These are phyloP conservation scores for Starmera caribaea DNA, from an alignment of 805 yeast species.

Conservation along the genomic window DNA sequence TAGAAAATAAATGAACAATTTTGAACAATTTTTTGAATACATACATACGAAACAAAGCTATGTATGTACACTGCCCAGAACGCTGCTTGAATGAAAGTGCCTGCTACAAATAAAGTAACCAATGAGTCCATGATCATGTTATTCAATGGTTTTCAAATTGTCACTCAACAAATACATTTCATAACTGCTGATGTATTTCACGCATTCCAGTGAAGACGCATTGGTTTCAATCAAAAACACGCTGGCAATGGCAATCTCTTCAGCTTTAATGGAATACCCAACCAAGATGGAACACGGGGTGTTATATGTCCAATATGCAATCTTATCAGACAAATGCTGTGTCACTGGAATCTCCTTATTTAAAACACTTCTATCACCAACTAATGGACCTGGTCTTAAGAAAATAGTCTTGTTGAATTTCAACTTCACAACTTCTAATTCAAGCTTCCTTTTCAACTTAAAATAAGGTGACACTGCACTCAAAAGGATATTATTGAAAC, in stretches of 20 bases:
- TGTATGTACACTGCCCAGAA: too few species aligned
- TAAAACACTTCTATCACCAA: conserved; percentile 13
- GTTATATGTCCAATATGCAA: conserved; percentile 9
- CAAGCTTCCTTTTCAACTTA: conserved; percentile 62
- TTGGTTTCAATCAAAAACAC: conserved; percentile 8
- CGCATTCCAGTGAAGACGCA: neutral
- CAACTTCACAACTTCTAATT: conserved; percentile 49
- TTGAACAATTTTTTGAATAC: too few species aligned
- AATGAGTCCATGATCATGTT: too few species aligned
- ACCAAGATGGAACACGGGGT: conserved; percentile 5
- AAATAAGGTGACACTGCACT: conserved; percentile 47
- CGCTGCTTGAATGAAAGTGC: too few species aligned
- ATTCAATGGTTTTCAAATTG: neutral
- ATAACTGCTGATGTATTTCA: conserved; percentile 13
- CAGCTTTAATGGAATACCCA: conserved; percentile 10
- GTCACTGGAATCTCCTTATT: conserved; percentile 2
- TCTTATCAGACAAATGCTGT: conserved; percentile 4
- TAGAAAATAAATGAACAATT: too few species aligned
- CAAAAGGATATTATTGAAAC: conserved; percentile 43
- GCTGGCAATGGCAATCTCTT: conserved; percentile 11
- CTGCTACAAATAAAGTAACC: too few species aligned
- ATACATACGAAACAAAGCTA: too few species aligned
- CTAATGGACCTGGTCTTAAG: conserved; percentile 62
- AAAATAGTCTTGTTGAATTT: conserved; percentile 60
- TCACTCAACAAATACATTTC: conserved; percentile 7